Evolutionary conservation across 345 rosid genomes (phyloP).

Genomic region (Dimocarpus longan): DNA sequence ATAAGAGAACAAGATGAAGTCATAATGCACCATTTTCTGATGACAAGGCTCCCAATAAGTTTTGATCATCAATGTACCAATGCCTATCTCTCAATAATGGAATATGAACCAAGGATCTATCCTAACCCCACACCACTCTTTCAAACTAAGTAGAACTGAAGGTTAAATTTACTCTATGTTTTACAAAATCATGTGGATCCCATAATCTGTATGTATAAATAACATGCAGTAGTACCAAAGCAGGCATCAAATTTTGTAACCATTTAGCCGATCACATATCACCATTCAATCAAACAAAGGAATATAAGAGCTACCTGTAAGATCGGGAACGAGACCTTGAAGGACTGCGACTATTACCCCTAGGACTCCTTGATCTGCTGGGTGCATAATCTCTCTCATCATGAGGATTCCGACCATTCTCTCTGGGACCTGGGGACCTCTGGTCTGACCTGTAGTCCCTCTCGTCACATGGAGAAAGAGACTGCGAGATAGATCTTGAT

Average conservation of each 20-base stretch:
- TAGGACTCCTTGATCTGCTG: conserved; percentile 50
- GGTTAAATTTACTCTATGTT: not conserved
- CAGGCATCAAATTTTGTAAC: not conserved
- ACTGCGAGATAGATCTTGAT: conserved; percentile 59
- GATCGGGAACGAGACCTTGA: conserved; percentile 58
- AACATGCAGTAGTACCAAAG: not conserved
- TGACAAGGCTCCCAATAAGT: not conserved
- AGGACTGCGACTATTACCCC: conserved; percentile 40
- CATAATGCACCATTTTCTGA: not conserved
- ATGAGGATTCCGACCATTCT: conserved; percentile 42
- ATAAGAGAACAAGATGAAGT: no score
- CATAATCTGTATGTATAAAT: not conserved
- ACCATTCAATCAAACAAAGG: not conserved
- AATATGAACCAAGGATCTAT: not conserved
- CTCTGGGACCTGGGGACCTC: conserved; percentile 52
- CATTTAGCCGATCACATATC: not conserved
- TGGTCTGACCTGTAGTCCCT: conserved; percentile 39
- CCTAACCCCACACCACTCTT: not conserved
- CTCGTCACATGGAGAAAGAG: conserved; percentile 56
- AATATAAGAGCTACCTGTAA: conserved; percentile 41
- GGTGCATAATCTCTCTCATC: conserved; percentile 46
- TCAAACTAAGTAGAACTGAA: not conserved
- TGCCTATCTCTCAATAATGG: not conserved
- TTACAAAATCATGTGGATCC: not conserved
- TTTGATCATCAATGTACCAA: not conserved